Conservation (phyloP, 495 filamentous ascomycete genomes). For the Penicillium chermesinum region DNA sequence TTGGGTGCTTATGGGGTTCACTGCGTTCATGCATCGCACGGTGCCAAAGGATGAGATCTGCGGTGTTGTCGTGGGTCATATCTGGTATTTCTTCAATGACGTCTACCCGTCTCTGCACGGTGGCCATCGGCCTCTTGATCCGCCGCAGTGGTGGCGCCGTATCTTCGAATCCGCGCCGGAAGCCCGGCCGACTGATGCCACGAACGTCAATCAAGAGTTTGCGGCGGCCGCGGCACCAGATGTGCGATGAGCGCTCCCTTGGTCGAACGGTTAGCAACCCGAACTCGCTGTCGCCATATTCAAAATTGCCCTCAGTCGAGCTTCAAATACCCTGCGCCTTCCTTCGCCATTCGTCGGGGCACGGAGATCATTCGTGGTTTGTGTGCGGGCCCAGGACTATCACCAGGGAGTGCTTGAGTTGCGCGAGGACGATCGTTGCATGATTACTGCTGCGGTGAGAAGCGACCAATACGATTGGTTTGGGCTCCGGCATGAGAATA, state of each 20-base stretch:
- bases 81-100: constrained; percentile 98
- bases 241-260: constrained; percentile 31
- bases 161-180: constrained; percentile 59
- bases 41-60: constrained; percentile 94
- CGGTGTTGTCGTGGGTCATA: constrained; percentile 86
- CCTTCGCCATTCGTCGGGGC: too few relatives aligned
- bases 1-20: constrained; percentile 93
- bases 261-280: too few relatives aligned
- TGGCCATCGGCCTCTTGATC: constrained; percentile 81
- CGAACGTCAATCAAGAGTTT: constrained; percentile 34
- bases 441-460: too few relatives aligned
- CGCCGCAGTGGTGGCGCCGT: constrained; percentile 85
- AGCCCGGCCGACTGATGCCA: constrained; percentile 22
- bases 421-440: too few relatives aligned
- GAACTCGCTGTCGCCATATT: too few relatives aligned
- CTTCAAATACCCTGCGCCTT: too few relatives aligned
- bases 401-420: too few relatives aligned
- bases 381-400: too few relatives aligned
- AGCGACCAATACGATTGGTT: too few relatives aligned
- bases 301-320: too few relatives aligned
- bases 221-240: constrained; percentile 38
- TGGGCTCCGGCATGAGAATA: too few relatives aligned
- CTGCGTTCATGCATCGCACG: constrained; percentile 73
- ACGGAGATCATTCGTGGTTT: too few relatives aligned
- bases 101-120: constrained; percentile 89